Conservation (phyloP, 2,329 filamentous ascomycete genomes). For the Lachnellula subtilissima region DNA sequence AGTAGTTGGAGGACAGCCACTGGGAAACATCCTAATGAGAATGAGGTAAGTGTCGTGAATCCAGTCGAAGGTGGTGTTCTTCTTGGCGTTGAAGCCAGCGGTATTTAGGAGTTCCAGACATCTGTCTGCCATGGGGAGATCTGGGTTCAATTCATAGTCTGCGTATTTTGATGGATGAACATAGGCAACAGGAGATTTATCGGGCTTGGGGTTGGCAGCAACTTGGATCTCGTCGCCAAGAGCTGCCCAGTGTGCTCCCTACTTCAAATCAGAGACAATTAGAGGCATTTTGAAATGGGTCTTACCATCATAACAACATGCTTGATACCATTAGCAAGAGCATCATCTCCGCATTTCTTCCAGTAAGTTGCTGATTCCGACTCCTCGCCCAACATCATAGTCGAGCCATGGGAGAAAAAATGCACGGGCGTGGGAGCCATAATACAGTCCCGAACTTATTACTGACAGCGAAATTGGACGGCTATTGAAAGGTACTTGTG, state of each 20-base stretch:
- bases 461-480: background rate
- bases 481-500: background rate
- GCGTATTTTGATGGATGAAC: constrained; percentile 62
- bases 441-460: background rate
- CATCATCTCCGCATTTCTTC: constrained; percentile 60
- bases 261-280: background rate
- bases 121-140: constrained; percentile 47
- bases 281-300: background rate
- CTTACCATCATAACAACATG: constrained; percentile 60
- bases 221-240: constrained; percentile 53
- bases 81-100: constrained; percentile 49
- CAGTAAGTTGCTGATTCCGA: constrained; percentile 58
- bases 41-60: constrained; percentile 69
- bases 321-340: constrained; percentile 54
- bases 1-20: constrained; percentile 59
- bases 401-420: constrained; percentile 63
- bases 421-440: constrained; percentile 17
- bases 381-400: constrained; percentile 67
- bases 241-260: constrained; percentile 64
- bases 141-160: constrained; percentile 56
- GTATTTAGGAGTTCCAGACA: constrained; percentile 46
- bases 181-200: constrained; percentile 61
- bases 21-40: constrained; percentile 65
- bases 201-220: constrained; percentile 53
- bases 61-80: constrained; percentile 59